phyloP scores from a whole-genome alignment of 2,329 filamentous ascomycete genomes.

The Talaromyces sp. region DNA sequence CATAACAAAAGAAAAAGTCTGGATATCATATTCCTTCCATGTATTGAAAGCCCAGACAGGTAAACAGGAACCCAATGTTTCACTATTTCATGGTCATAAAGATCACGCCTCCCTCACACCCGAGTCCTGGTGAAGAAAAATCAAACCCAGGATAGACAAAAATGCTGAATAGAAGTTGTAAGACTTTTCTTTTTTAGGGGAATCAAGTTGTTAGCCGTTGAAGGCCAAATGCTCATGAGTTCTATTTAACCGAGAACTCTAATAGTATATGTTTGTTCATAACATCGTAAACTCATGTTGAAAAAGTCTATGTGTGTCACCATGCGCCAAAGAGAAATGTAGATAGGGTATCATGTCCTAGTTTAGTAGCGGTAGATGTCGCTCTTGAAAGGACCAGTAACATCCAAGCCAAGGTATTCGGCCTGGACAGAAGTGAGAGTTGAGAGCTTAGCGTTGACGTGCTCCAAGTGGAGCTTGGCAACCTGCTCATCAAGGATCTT shows the following conservation, averaged over 20 bases:
- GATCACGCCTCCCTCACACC: conserved; percentile 7
- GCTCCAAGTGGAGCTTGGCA: conserved; percentile 82
- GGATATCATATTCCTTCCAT: neutral
- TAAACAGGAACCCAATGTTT: neutral
- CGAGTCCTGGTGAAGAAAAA: conserved; percentile 8
- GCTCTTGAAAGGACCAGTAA: conserved; percentile 91
- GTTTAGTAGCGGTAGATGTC: conserved; percentile 76
- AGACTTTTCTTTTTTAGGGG: conserved; percentile 1
- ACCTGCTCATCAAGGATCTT: conserved; percentile 99
- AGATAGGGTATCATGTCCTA: conserved; percentile 20
- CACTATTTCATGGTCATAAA: neutral
- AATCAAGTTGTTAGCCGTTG: conserved; percentile 50
- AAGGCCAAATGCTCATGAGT: conserved; percentile 54
- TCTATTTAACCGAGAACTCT: conserved; percentile 39
- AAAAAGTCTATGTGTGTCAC: conserved; percentile 42
- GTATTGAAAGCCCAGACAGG: neutral
- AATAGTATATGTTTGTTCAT: conserved; percentile 47
- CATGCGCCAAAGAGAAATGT: conserved; percentile 30
- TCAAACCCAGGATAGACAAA: neutral
- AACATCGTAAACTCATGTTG: conserved; percentile 58
- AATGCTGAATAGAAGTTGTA: neutral
- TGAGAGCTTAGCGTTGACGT: conserved; percentile 92
- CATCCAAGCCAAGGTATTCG: conserved; percentile 83
- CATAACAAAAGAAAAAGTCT: conserved; percentile 1
- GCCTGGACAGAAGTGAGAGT: conserved; percentile 80